These are phyloP conservation scores for Galeopsis tetrahit DNA, from an alignment of 257 asterid genomes.

Conservation along the genomic window DNA sequence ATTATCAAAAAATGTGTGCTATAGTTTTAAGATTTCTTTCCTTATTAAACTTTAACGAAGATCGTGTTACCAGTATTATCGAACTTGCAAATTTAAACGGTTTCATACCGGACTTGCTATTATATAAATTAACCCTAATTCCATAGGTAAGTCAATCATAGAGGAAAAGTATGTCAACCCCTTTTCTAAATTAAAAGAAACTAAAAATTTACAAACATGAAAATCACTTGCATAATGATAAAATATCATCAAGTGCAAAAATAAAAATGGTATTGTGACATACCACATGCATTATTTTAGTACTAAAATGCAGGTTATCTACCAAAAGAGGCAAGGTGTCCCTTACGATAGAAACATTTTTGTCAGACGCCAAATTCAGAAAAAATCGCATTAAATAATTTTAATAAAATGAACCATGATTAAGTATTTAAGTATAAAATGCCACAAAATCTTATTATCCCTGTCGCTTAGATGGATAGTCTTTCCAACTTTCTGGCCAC, in stretches of 20 bases:
- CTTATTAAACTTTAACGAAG: neutral
- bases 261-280: slow-evolving; percentile 25
- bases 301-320: slow-evolving; percentile 22
- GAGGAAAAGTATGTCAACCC: too few relatives aligned
- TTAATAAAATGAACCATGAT: neutral
- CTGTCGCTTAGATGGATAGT: neutral
- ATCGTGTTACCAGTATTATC: neutral
- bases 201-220: too few relatives aligned
- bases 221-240: neutral
- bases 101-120: too few relatives aligned
- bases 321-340: slow-evolving; percentile 41
- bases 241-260: too few relatives aligned
- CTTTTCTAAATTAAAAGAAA: too few relatives aligned
- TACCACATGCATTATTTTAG: slow-evolving; percentile 28
- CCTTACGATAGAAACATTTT: slow-evolving; percentile 19
- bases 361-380: slow-evolving; percentile 25
- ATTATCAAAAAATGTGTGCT: too few relatives aligned
- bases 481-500: neutral
- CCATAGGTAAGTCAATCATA: neutral
- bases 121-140: too few relatives aligned
- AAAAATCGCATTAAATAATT: slow-evolving; percentile 2
- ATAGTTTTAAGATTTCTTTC: neutral
- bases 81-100: too few relatives aligned
- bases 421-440: too few relatives aligned
- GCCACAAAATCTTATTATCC: neutral